Percentiles rank a stretch among this genome's conserved stretches.
phyloP scores from a whole-genome alignment of 148 eudicot species.

The Diospyros kaki region DNA sequence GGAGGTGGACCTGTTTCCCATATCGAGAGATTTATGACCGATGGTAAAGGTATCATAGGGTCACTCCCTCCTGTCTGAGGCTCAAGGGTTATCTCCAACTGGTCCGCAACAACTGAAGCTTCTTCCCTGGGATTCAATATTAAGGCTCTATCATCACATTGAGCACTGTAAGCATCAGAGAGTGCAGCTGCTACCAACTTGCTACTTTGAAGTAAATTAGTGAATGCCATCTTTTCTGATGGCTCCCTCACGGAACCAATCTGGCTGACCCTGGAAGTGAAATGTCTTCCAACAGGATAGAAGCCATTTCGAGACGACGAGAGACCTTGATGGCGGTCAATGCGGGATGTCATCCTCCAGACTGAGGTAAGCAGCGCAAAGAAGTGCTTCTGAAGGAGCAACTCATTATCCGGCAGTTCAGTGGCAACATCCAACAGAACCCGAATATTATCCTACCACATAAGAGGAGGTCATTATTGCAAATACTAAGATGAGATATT shows the following conservation, averaged over 20 bases:
- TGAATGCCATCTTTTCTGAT: conserved; percentile 38
- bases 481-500: not conserved
- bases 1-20: conserved; percentile 31
- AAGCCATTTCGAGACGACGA: conserved; percentile 34
- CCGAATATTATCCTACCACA: conserved; percentile 69
- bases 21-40: conserved; percentile 51
- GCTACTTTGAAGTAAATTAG: conserved; percentile 43
- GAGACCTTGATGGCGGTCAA: conserved; percentile 31
- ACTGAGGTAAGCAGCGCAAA: conserved; percentile 63
- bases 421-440: conserved; percentile 69
- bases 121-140: conserved; percentile 36
- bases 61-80: conserved; percentile 32
- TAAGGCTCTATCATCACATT: conserved; percentile 25
- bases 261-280: conserved; percentile 34
- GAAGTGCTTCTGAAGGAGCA: conserved; percentile 85
- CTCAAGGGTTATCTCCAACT: conserved; percentile 66
- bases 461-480: conserved; percentile 1
- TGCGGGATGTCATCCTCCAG: conserved; percentile 56
- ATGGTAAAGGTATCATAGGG: conserved; percentile 44
- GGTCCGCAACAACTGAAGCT: conserved; percentile 33
- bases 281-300: conserved; percentile 40
- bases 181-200: conserved; percentile 63
- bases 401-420: conserved; percentile 73
- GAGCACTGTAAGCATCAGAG: conserved; percentile 29
- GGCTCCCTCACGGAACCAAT: conserved; percentile 22